Conservation (phyloP, 1,139 yeast genomes). For the Taiozyma onychis region DNA sequence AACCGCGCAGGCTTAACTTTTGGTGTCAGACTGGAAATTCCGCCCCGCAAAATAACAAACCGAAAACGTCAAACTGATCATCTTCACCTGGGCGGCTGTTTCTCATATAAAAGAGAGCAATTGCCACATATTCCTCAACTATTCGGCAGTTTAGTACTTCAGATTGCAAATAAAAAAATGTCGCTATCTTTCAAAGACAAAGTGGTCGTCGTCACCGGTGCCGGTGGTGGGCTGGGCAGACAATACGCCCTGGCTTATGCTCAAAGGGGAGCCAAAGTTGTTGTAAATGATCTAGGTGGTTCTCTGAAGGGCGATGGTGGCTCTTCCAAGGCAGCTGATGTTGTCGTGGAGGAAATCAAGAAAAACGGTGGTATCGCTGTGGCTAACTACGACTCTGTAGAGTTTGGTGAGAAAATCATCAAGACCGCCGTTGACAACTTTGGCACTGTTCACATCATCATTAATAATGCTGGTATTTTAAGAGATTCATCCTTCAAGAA, state of each 20-base stretch:
- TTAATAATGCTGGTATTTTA: conserved; percentile 93
- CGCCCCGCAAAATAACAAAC: not conserved
- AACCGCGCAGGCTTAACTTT: not conserved
- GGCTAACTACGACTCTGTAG: conserved; percentile 92
- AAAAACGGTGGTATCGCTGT: conserved; percentile 80
- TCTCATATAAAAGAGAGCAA: not conserved
- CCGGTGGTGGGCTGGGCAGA: conserved; percentile 95
- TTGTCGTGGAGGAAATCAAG: conserved; percentile 80
- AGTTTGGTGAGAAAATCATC: conserved; percentile 77
- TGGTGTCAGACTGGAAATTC: not conserved
- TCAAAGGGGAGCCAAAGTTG: conserved; percentile 87
- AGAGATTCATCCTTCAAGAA: conserved; percentile 69
- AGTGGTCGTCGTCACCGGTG: conserved; percentile 92
- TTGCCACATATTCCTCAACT: not conserved
- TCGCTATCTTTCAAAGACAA: conserved; percentile 57
- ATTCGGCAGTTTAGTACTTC: not conserved
- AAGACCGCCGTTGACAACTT: conserved; percentile 81
- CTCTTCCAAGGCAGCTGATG: conserved; percentile 72
- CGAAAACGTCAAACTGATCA: not conserved
- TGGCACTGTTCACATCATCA: conserved; percentile 84
- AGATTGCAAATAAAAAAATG: conserved; percentile 2
- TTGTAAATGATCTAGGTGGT: conserved; percentile 88
- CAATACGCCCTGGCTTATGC: conserved; percentile 87
- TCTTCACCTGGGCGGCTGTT: not conserved
- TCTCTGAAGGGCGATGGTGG: conserved; percentile 65